A percentile compares a stretch with the other conserved stretches of the same genome.
Conservation (phyloP, 1,284 basidiomycete genomes). For the Peniophora sp. region DNA sequence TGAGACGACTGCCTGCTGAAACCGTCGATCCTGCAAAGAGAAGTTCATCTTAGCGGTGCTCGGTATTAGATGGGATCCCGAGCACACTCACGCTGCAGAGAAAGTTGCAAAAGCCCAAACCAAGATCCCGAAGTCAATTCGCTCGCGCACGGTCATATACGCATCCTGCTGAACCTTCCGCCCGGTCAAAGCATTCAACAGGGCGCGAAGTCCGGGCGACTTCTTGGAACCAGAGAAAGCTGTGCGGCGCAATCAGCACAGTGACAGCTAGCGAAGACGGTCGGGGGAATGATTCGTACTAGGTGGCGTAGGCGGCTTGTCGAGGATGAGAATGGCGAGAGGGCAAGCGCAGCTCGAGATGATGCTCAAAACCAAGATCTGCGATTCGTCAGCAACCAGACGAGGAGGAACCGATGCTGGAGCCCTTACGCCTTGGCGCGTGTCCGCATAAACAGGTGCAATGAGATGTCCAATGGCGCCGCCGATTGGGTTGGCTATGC, state of each 20-base stretch:
- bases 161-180: conserved; percentile 29
- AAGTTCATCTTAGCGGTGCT: not conserved
- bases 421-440: conserved; percentile 35
- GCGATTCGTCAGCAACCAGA: not conserved
- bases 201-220: conserved; percentile 42
- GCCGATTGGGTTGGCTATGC: conserved; percentile 58
- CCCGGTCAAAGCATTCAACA: conserved; percentile 50
- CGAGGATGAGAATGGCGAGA: conserved; percentile 45
- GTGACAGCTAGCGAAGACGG: not conserved
- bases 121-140: conserved; percentile 60
- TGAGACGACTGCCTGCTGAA: conserved; percentile 62
- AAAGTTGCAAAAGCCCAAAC: conserved; percentile 53
- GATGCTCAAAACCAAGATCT: conserved; percentile 67
- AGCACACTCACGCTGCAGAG: conserved; percentile 46
- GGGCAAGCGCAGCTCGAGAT: conserved; percentile 54
- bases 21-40: conserved; percentile 23
- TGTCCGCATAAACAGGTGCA: conserved; percentile 49
- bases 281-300: conserved; percentile 35
- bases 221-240: conserved; percentile 59
- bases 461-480: conserved; percentile 56
- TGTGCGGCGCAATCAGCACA: conserved; percentile 16
- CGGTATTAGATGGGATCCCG: not conserved
- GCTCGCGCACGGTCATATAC: conserved; percentile 54
- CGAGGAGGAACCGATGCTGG: not conserved
- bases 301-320: conserved; percentile 63